These are phyloP conservation scores for Colletotrichum sp. DNA, from an alignment of 2,329 filamentous ascomycete genomes.

Conservation along the genomic window DNA sequence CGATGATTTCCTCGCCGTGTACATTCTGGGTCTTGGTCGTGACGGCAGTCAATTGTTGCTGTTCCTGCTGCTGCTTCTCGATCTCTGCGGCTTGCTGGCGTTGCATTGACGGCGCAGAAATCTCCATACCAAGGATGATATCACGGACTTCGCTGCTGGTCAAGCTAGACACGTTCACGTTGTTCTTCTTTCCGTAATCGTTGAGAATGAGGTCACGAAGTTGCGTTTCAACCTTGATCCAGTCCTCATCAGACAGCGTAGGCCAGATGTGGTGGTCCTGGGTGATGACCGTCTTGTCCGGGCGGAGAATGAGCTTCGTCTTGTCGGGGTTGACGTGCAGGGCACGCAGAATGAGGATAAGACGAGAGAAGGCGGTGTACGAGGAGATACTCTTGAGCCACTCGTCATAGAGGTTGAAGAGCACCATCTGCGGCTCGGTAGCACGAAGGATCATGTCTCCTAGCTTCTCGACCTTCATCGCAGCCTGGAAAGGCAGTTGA, in stretches of 20 bases:
- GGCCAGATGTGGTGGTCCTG: constrained; percentile 99
- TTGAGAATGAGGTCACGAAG: constrained; percentile 95
- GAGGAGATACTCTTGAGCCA: constrained; percentile 99
- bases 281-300: constrained; percentile 97
- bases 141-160: constrained; percentile 97
- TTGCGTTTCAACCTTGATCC: constrained; percentile 99
- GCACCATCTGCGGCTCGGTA: constrained; percentile 99
- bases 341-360: constrained; percentile 91
- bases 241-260: constrained; percentile 90
- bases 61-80: constrained; percentile 97
- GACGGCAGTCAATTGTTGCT: constrained; percentile 93
- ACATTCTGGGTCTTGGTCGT: constrained; percentile 99
- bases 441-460: constrained; percentile 98
- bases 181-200: constrained; percentile 99
- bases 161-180: constrained; percentile 96
- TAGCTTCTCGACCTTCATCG: constrained; percentile 99
- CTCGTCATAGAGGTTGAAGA: constrained; percentile 98
- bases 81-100: constrained; percentile 98
- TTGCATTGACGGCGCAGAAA: constrained; percentile 96
- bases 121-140: constrained; percentile 99
- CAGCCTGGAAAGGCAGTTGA: constrained; percentile 97
- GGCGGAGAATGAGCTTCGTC: constrained; percentile 92
- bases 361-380: constrained; percentile 95
- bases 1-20: constrained; percentile 96
- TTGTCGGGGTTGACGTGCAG: constrained; percentile 98